Conservation (phyloP, 2,329 filamentous ascomycete species). For the Alternaria triticina region DNA sequence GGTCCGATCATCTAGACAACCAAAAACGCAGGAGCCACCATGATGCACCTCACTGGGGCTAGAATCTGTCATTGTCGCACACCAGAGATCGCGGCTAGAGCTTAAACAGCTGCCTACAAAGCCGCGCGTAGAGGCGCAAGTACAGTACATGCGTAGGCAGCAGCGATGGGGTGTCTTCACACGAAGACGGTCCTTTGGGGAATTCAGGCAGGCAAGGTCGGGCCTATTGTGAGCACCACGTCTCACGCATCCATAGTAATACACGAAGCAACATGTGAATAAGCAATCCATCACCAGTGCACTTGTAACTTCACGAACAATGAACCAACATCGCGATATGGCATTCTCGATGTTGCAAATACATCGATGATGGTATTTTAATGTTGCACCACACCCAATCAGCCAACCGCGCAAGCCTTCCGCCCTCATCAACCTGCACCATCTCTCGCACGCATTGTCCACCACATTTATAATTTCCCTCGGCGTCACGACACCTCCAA, state of each 20-base stretch:
- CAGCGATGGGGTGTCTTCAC: background rate
- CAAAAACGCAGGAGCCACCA: background rate
- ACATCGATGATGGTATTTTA: background rate
- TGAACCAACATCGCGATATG: background rate
- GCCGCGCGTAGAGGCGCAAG: background rate
- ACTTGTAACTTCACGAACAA: background rate
- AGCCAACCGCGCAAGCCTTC: background rate
- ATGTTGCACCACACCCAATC: background rate
- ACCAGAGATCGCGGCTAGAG: background rate
- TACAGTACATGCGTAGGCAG: background rate
- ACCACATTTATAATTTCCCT: background rate
- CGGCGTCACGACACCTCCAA: background rate
- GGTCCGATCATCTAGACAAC: background rate
- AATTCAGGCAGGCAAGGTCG: background rate
- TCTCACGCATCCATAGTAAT: background rate
- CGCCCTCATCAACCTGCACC: background rate
- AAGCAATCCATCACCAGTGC: background rate
- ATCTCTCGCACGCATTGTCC: background rate
- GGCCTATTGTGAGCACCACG: background rate
- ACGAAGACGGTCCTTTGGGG: background rate
- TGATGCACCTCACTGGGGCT: background rate
- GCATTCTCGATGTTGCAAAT: background rate
- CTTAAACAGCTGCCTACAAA: background rate
- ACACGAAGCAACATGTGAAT: background rate
- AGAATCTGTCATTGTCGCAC: background rate